Percentiles rank a stretch among this genome's conserved stretches.
These are phyloP conservation scores for Takakia lepidozioides DNA, from an alignment of 225 moss, liverwort and hornwort species.

Conservation along the genomic window DNA sequence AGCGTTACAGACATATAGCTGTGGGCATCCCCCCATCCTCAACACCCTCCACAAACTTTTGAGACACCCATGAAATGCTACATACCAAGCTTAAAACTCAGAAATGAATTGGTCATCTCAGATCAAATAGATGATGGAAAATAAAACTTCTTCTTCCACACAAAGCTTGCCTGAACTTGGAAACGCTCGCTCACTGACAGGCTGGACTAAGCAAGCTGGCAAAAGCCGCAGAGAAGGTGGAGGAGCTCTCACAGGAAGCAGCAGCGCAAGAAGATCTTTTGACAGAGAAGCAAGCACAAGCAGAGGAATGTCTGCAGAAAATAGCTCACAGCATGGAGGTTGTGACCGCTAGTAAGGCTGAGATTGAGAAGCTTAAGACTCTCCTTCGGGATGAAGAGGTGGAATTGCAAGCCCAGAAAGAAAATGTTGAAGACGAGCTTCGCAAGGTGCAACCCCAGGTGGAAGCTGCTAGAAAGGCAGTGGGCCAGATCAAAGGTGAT, in stretches of 20 bases:
- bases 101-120: too few relatives aligned
- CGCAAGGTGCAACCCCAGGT: conserved; percentile 29
- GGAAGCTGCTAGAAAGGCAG: conserved; percentile 25
- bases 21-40: too few relatives aligned
- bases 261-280: conserved; percentile 17
- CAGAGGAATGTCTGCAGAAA: conserved; percentile 20
- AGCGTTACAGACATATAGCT: too few relatives aligned
- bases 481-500: conserved; percentile 27
- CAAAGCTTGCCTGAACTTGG: too few relatives aligned
- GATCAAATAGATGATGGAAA: too few relatives aligned
- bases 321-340: conserved; percentile 16
- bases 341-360: conserved; percentile 18
- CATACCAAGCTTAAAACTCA: too few relatives aligned
- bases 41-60: too few relatives aligned
- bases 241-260: conserved; percentile 18
- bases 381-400: conserved; percentile 16
- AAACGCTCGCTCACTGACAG: too few relatives aligned
- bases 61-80: too few relatives aligned
- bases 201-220: conserved; percentile 19
- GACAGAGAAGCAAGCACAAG: conserved; percentile 16
- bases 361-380: conserved; percentile 19
- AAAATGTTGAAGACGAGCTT: conserved; percentile 24
- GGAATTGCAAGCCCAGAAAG: conserved; percentile 17
- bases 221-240: conserved; percentile 13
- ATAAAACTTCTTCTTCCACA: too few relatives aligned